phyloP scores from a whole-genome alignment of 2,329 filamentous ascomycete genomes.

The Hymenoscyphus occultus region DNA sequence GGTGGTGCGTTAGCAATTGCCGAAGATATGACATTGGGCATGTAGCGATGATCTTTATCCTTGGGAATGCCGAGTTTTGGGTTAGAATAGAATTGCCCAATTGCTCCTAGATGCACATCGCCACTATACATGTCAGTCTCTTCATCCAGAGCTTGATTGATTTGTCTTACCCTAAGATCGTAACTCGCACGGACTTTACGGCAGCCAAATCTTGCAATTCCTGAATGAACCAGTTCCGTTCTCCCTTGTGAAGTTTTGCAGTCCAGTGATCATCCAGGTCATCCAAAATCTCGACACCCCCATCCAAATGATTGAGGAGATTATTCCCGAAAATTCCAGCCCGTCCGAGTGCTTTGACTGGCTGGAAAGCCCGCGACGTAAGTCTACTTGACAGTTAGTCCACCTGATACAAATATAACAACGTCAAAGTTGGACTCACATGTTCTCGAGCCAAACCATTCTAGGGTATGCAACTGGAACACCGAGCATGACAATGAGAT shows the following conservation, averaged over 20 bases:
- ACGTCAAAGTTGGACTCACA: constrained; percentile 46
- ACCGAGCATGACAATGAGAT: constrained; percentile 82
- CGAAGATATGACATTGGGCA: constrained; percentile 92
- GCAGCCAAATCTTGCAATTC: constrained; percentile 91
- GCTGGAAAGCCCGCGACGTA: constrained; percentile 36
- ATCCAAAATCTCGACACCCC: constrained; percentile 82
- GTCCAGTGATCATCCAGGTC: constrained; percentile 98
- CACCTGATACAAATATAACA: not conserved
- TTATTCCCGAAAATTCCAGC: constrained; percentile 73
- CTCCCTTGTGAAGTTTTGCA: constrained; percentile 87
- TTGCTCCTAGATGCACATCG: constrained; percentile 87
- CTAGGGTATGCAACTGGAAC: constrained; percentile 81
- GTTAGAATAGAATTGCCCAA: constrained; percentile 94
- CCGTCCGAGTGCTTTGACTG: constrained; percentile 83
- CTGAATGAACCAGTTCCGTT: constrained; percentile 81
- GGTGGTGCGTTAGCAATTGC: constrained; percentile 92
- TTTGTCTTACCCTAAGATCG: constrained; percentile 66
- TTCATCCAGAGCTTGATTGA: not conserved
- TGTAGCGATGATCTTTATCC: constrained; percentile 91
- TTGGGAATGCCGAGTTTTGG: constrained; percentile 77
- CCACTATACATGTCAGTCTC: constrained; percentile 54
- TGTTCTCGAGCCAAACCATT: constrained; percentile 69
- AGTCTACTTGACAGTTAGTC: not conserved
- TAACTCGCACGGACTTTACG: constrained; percentile 87
- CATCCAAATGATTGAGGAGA: constrained; percentile 85